Evolutionary conservation across 768 basidiomycete species (phyloP), one percentile per base, ranked within the genome.

Genomic region (Bullera alba): DNA sequence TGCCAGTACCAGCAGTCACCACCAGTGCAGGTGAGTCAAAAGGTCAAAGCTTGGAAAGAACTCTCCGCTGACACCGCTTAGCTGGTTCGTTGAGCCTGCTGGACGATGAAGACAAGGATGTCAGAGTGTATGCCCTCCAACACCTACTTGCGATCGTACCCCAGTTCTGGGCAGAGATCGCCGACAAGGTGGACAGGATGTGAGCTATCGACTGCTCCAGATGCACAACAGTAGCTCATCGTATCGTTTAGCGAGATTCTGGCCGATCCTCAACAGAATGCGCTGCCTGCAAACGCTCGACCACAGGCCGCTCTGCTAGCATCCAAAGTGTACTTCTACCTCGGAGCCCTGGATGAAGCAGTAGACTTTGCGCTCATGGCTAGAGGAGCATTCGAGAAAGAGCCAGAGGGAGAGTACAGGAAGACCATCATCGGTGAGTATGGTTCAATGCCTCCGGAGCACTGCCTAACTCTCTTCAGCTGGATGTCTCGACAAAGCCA

Each of bases 121-220:
- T 97, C 71, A 88, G 91, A 68, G 83, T 87, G 63, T 86, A 95
- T 78, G 95, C 95, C 21, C 82, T 99, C 61, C 81, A 81, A 43
- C 79, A 84, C 38, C 79, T 99, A 46, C 85, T 82, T 65, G 76
- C 80, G 15, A 80, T 96, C 38, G 89, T 97, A 5, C 82, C 91
- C 32, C 84, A 87, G 63, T 97, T 96, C 74, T 99, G 95, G 95
- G 85, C 93, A 41, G 95, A 99, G 78, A 93, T 97, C 65, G 91
- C 89, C 61, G 95, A 99, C 73, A 82, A 87, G 69, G 84, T 96
- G 63, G 80, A 85, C 28, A 76, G 83, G 52, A 90, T 97, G 92
- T 88, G 71, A 63, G 87, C 57, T 76, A n/a, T 5, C 19, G 21
- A 42, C 22, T 17, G 22, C 17, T 15, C 14, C 22, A 14, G 22